Evolutionary conservation across 805 yeast species (phyloP).

Genomic region (Pichia rugopelliculosa): DNA sequence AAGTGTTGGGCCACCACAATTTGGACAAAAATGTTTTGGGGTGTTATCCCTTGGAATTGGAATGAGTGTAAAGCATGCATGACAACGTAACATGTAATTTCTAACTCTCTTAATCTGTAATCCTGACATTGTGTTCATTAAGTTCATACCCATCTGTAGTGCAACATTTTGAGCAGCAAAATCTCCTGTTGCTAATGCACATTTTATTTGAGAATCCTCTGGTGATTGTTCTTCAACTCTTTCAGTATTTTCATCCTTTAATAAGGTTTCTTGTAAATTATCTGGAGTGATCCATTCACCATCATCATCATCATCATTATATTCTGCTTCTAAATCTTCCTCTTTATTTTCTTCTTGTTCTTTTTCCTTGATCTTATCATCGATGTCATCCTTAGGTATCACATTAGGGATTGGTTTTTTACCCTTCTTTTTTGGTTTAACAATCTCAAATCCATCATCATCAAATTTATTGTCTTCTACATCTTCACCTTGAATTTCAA

Average conservation of each 20-base stretch:
- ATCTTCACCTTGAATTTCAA: conserved; percentile 11
- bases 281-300: conserved; percentile 92
- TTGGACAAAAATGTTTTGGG: conserved; percentile 84
- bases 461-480: conserved; percentile 10
- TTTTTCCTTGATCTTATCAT: conserved; percentile 7
- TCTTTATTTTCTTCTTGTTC: conserved; percentile 12
- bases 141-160: conserved; percentile 78
- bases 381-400: conserved; percentile 1
- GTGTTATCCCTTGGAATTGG: conserved; percentile 72
- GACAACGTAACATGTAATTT: conserved; percentile 93
- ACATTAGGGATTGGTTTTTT: background rate
- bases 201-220: conserved; percentile 38
- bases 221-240: conserved; percentile 30
- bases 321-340: conserved; percentile 29
- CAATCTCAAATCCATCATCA: conserved; percentile 15
- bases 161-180: conserved; percentile 96
- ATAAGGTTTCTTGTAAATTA: conserved; percentile 63
- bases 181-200: conserved; percentile 90
- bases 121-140: conserved; percentile 82
- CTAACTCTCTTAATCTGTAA: conserved; percentile 76
- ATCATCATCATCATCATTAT: conserved; percentile 68
- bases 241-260: conserved; percentile 55
- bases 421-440: conserved; percentile 8
- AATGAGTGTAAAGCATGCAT: conserved; percentile 84
- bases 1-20: conserved; percentile 91